Conservation (phyloP, 2,329 filamentous ascomycete genomes). For the Hymenoscyphus albidus region DNA sequence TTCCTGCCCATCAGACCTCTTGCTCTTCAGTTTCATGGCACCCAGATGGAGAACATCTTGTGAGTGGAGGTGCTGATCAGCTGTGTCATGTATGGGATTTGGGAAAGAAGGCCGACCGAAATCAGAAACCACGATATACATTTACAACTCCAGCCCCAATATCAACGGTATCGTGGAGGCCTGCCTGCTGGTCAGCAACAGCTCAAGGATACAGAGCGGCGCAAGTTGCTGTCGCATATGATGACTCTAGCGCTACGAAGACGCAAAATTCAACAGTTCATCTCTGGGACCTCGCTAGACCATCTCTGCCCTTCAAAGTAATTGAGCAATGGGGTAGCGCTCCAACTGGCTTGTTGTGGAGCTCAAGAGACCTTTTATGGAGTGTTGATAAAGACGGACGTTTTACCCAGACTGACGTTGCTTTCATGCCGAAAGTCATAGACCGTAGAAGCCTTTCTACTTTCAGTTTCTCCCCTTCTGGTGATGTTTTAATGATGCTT, state of each 20-base stretch:
- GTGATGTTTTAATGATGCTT: slow-evolving; percentile 58
- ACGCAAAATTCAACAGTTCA: slow-evolving; percentile 58
- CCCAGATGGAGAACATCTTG: slow-evolving; percentile 61
- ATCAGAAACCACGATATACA: slow-evolving; percentile 61
- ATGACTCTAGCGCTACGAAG: slow-evolving; percentile 50
- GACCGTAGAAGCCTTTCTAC: slow-evolving; percentile 60
- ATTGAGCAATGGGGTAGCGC: slow-evolving; percentile 57
- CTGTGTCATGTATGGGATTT: slow-evolving; percentile 65
- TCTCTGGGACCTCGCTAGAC: slow-evolving; percentile 65
- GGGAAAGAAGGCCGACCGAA: slow-evolving; percentile 54
- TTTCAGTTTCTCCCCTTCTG: slow-evolving; percentile 56
- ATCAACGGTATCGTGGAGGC: slow-evolving; percentile 58
- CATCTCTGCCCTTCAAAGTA: slow-evolving; percentile 63
- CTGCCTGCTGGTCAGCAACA: slow-evolving; percentile 61
- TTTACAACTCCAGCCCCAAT: slow-evolving; percentile 59
- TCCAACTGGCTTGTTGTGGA: slow-evolving; percentile 59
- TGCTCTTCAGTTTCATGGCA: slow-evolving; percentile 63
- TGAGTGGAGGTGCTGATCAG: slow-evolving; percentile 59
- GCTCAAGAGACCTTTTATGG: slow-evolving; percentile 62
- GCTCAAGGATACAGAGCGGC: slow-evolving; percentile 56
- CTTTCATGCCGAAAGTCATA: slow-evolving; percentile 59
- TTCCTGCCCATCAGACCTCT: slow-evolving; percentile 58
- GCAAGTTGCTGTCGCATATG: slow-evolving; percentile 59
- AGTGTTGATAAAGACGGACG: slow-evolving; percentile 58
- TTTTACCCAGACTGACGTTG: slow-evolving; percentile 63